Percentiles rank a stretch among this genome's conserved stretches.
These are phyloP conservation scores for Pseudomassariella vexata DNA, from an alignment of 2,329 filamentous ascomycete genomes.

Conservation along the genomic window DNA sequence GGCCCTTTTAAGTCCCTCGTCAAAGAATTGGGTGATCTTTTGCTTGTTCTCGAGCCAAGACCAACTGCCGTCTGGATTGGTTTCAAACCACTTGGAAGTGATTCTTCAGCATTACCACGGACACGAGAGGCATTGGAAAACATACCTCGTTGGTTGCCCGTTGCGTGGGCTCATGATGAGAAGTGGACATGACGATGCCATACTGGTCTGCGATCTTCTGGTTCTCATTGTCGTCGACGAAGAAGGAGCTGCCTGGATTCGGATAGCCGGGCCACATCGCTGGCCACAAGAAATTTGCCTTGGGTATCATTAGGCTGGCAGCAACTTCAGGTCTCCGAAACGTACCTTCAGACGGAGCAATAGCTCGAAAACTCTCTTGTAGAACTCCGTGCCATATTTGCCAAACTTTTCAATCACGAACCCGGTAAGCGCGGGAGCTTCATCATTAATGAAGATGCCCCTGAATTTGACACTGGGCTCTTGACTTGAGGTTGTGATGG, in stretches of 20 bases:
- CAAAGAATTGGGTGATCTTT: conserved; percentile 52
- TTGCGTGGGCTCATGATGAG: conserved; percentile 62
- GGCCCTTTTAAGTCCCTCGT: conserved; percentile 47
- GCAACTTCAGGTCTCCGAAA: neutral
- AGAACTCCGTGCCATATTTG: conserved; percentile 52
- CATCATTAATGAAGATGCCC: conserved; percentile 59
- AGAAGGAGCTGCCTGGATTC: conserved; percentile 49
- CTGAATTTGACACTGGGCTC: conserved; percentile 54
- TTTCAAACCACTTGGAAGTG: conserved; percentile 32
- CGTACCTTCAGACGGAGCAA: conserved; percentile 44
- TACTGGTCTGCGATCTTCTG: conserved; percentile 56
- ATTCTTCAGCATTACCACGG: too few species aligned
- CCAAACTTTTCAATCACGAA: conserved; percentile 31
- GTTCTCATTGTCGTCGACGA: conserved; percentile 54
- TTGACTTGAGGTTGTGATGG: conserved; percentile 39
- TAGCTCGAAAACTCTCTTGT: conserved; percentile 57
- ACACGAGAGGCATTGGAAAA: too few species aligned
- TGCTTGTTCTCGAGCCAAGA: conserved; percentile 51
- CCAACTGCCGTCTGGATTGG: conserved; percentile 45
- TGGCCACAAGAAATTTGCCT: conserved; percentile 63
- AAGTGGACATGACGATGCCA: conserved; percentile 59
- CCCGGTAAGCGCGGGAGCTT: conserved; percentile 47
- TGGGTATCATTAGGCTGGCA: neutral
- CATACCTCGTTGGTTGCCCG: conserved; percentile 50
- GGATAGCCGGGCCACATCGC: conserved; percentile 54